Base-by-base conservation (phyloP, 1,284 basidiomycete species). In the Rhizopogon parksii region DNA sequence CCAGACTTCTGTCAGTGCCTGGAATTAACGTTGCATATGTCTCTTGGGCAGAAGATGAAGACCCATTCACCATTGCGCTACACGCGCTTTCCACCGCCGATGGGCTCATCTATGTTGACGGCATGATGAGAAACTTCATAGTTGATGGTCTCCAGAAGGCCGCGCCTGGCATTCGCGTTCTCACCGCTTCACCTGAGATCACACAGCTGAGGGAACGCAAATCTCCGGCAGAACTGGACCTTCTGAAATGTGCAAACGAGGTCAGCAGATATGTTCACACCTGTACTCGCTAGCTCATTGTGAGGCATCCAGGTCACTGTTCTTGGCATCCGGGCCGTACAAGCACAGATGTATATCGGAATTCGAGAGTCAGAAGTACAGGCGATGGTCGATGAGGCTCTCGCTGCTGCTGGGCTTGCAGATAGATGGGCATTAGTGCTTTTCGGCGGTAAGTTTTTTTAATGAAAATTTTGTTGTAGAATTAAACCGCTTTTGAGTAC, bases 191-290 rank as follows among this genome's bases (percentile, higher is more conserved):
- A 17, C 53, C 67, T 4, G 76, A 76, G 47, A 72, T 91, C n/a
- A 72, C 72, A 17, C 70, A 73, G 36, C 64, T 91, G 32, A 74
- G 91, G 17, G 86, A 91, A 65, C 74, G 83, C 55, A 93, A 93
- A 66, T 88, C 83, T 19, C 53, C 65, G 9, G 73, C 81, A 37
- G 91, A 93, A 61, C 69, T 91, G 11, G 77, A 77, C 7, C 74
- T 93, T 46, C 64, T 93, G 64, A 80, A 77, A 59, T 93, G 88
- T 62, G 88, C 75, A 3, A 92, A 91, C 61, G 85, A 91, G 75
- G 88, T 90, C 36, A 37, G 71, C 14, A 6, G 14, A 59, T 24
- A 12, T 32, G 32, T 45, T 43, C 1, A 45, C 25, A 27, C 40
- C 11, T 2, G 14, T 37, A 19, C 30, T 7, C 15, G 48, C 27